These are phyloP conservation scores for Alternaria triticimaculans DNA, from an alignment of 2,329 filamentous ascomycete genomes.

Conservation along the genomic window DNA sequence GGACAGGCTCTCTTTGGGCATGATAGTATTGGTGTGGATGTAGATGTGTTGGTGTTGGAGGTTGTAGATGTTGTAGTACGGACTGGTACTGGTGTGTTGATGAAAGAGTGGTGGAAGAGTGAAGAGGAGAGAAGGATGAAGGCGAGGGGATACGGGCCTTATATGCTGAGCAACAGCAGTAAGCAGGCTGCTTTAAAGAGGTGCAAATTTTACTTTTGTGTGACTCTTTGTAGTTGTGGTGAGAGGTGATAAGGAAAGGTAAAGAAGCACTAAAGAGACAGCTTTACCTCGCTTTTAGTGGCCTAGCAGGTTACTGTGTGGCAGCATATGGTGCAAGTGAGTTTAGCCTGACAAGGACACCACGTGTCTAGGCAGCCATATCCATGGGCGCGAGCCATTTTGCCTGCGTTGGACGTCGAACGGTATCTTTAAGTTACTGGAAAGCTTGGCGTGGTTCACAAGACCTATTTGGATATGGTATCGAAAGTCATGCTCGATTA, in stretches of 20 bases:
- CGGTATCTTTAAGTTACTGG: neutral
- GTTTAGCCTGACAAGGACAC: neutral
- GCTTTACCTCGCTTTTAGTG: slow-evolving; percentile 3
- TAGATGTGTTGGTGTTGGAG: neutral
- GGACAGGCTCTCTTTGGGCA: slow-evolving; percentile 22
- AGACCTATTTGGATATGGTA: neutral
- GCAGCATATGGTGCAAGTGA: neutral
- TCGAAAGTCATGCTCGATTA: neutral
- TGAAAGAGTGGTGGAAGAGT: neutral
- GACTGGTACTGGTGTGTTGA: too few relatives aligned
- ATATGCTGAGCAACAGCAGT: neutral
- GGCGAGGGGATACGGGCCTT: neutral
- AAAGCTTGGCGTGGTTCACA: neutral
- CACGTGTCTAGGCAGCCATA: neutral
- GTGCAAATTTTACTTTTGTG: neutral
- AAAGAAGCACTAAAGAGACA: neutral
- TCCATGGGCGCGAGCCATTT: neutral
- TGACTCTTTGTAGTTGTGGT: neutral
- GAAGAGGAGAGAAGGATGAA: neutral
- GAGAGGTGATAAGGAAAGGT: slow-evolving; percentile 11
- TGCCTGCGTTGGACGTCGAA: neutral
- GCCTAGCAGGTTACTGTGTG: neutral
- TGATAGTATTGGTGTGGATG: neutral
- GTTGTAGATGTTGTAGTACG: too few relatives aligned
- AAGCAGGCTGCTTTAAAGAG: neutral